Base-by-base conservation (phyloP, 2,329 filamentous ascomycete genomes). In the Aspergillus novofumigatus region DNA sequence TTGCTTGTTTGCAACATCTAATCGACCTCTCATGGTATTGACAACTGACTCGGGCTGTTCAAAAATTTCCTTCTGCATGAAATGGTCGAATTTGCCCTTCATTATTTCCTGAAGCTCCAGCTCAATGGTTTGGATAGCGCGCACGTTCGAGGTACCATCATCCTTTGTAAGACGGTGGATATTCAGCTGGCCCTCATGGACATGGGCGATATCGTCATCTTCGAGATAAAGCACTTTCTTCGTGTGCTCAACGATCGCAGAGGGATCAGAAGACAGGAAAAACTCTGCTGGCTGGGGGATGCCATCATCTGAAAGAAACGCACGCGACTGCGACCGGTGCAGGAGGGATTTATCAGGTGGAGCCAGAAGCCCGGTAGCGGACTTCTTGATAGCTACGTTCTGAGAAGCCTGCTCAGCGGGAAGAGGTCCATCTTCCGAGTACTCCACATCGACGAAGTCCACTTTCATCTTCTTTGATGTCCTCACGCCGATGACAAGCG, bases 21-120 rank as follows among this genome's bases (percentile, higher is more conserved):
- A 83, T 80, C 94, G 94, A 79, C 94, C 94, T 86, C 94, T 91
- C 94, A 99, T 99, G 66, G 94, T 97, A 85, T 99, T 99, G 81
- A 99, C 88, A 60, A 99, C 91, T 14, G 94, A 99, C 80, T 99
- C 94, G 72, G 94, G 94, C 83, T 99, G 94, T 84, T 99, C 94
- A 77, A 99, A 99, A 72, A 99, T 99, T 78, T 99, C 94, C 86
- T 99, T 99, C 78, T 99, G 94, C 94, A 99, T 99, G 84, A 97
- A 99, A 82, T 99, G 94, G 77, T 99, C 94, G 79, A 97, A 99
- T 76, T 94, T 95, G 78, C 94, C 94, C 88, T 99, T 99, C 94
- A 99, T 99, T 79, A 99, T 99, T 83, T 99, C 92, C 82, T 99
- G 94, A 64, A 99, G 88, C 83, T 99, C 92, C 52, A 99, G 90